Percentiles rank a stretch among this genome's conserved stretches.
Conservation (phyloP, 1,139 yeast species). For the Candida labiduridarum region DNA sequence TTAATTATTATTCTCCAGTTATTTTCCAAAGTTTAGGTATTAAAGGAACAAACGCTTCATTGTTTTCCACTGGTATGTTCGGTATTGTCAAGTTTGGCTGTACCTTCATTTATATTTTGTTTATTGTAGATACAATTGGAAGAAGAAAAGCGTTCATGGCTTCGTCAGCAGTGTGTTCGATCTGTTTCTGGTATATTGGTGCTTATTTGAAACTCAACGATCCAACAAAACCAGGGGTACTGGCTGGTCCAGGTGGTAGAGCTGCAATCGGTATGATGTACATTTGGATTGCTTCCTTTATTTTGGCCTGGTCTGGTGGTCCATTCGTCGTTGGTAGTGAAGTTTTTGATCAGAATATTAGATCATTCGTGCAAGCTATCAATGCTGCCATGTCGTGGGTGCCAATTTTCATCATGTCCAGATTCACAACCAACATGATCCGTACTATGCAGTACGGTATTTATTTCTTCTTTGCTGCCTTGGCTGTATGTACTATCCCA, state of each 20-base stretch:
- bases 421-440: conserved; percentile 42
- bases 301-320: conserved; percentile 48
- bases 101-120: conserved; percentile 37
- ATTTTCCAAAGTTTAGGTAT: conserved; percentile 43
- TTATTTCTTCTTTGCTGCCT: conserved; percentile 42
- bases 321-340: conserved; percentile 48
- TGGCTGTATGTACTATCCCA: conserved; percentile 35
- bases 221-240: conserved; percentile 37
- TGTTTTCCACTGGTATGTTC: conserved; percentile 47
- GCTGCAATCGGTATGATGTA: conserved; percentile 49
- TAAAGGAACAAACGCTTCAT: conserved; percentile 40
- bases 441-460: conserved; percentile 42
- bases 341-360: conserved; percentile 43
- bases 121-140: conserved; percentile 43
- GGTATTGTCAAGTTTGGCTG: conserved; percentile 45
- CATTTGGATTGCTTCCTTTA: conserved; percentile 46
- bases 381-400: conserved; percentile 49
- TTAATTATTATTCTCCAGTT: conserved; percentile 48
- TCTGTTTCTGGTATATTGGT: conserved; percentile 49
- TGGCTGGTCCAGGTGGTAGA: conserved; percentile 46
- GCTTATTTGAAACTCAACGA: conserved; percentile 41
- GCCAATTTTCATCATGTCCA: conserved; percentile 44
- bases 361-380: conserved; percentile 47
- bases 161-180: conserved; percentile 37
- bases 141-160: conserved; percentile 43